A percentile compares a stretch with the other conserved stretches of the same genome.
phyloP scores from a whole-genome alignment of 208 protist species.

The Trypanosoma lewisi region DNA sequence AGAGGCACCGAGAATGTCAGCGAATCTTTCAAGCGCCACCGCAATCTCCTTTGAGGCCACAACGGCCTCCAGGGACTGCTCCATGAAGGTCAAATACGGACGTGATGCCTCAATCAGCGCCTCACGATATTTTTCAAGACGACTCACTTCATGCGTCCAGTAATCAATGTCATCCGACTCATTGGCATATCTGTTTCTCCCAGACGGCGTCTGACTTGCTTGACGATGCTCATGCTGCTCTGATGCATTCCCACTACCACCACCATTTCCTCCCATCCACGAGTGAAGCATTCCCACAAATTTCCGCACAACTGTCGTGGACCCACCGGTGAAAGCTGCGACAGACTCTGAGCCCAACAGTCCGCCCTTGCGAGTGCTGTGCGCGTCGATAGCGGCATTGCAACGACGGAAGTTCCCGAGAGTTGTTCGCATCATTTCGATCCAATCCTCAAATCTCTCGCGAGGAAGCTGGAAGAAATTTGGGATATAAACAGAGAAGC shows the following conservation, averaged over 20 bases:
- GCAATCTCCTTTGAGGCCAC: conserved; percentile 27
- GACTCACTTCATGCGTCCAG: conserved; percentile 41
- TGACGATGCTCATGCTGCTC: neutral
- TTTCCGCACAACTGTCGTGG: conserved; percentile 59
- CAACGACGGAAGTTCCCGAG: conserved; percentile 45
- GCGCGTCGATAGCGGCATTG: conserved; percentile 39
- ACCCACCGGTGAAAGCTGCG: conserved; percentile 46
- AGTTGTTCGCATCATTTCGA: conserved; percentile 37
- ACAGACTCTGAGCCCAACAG: conserved; percentile 46
- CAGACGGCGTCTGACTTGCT: neutral
- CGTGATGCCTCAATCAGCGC: conserved; percentile 41
- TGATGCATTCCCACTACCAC: neutral
- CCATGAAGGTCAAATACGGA: conserved; percentile 47
- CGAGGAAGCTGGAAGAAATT: conserved; percentile 76
- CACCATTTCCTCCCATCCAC: conserved; percentile 15
- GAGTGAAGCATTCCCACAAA: conserved; percentile 51
- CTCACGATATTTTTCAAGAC: conserved; percentile 40
- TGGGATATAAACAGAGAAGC: conserved; percentile 68
- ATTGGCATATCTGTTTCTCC: neutral
- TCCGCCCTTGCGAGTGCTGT: conserved; percentile 56
- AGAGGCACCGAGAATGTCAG: conserved; percentile 18
- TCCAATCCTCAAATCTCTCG: conserved; percentile 65
- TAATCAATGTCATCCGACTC: conserved; percentile 24
- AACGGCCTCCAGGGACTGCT: conserved; percentile 24
- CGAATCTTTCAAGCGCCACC: conserved; percentile 41